Percentiles rank a stretch among this genome's conserved stretches.
Conservation (phyloP, 306 rosid species). For the Canavalia ensiformis region DNA sequence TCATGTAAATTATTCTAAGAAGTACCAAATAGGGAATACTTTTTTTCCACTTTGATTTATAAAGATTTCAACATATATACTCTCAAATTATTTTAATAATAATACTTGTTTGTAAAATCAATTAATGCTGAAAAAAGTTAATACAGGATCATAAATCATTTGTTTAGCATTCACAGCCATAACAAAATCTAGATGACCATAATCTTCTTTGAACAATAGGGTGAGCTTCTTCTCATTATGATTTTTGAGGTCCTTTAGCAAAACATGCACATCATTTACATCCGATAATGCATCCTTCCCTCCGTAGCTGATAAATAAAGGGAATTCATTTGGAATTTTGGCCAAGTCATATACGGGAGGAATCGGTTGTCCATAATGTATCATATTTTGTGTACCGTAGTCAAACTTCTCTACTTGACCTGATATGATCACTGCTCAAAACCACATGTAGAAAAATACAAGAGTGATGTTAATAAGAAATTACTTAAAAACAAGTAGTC, state of each 20-base stretch:
- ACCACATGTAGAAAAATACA: neutral
- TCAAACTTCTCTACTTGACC: slow-evolving; percentile 65
- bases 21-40: too few species aligned
- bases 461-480: neutral
- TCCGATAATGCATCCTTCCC: slow-evolving; percentile 63
- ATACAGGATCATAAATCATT: slow-evolving; percentile 64
- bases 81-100: too few species aligned
- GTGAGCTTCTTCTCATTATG: slow-evolving; percentile 62
- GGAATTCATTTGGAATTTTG: slow-evolving; percentile 64
- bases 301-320: slow-evolving; percentile 66
- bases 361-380: slow-evolving; percentile 61
- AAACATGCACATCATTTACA: slow-evolving; percentile 58
- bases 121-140: slow-evolving; percentile 57
- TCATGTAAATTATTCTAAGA: too few species aligned
- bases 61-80: too few species aligned
- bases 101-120: slow-evolving; percentile 28
- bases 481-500: neutral
- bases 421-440: slow-evolving; percentile 63
- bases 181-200: slow-evolving; percentile 77
- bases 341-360: slow-evolving; percentile 70
- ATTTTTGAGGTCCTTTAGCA: slow-evolving; percentile 60
- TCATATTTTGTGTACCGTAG: slow-evolving; percentile 53
- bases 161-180: slow-evolving; percentile 63
- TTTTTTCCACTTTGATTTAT: too few species aligned
- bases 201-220: slow-evolving; percentile 50